Percentiles rank a stretch among this genome's conserved stretches.
Conservation (phyloP, 371 early-diverging fungal species). For the Lichtheimia corymbifera region DNA sequence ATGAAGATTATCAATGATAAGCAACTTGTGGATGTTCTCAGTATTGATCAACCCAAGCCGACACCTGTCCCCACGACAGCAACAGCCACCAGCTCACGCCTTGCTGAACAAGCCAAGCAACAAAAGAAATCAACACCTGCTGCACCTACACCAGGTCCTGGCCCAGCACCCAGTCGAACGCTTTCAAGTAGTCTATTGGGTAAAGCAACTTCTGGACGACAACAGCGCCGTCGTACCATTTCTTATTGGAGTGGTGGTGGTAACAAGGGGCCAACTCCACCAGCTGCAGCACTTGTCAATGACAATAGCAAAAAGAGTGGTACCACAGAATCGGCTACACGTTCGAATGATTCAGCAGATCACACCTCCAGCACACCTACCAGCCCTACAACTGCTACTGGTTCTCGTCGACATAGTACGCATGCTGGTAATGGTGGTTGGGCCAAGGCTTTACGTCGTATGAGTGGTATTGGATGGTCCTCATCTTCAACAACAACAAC, state of each 20-base stretch:
- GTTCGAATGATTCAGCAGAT: too few relatives aligned
- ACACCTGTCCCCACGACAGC: conserved; percentile 2
- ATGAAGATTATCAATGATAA: conserved; percentile 51
- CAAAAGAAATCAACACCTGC: conserved; percentile 9
- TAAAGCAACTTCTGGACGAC: conserved; percentile 20
- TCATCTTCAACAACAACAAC: conserved; percentile 12
- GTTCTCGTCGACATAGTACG: conserved; percentile 21
- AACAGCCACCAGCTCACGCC: not conserved
- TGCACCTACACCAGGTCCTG: conserved; percentile 10
- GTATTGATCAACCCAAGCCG: conserved; percentile 47
- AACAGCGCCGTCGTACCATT: conserved; percentile 47
- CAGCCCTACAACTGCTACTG: not conserved
- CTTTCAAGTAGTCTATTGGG: conserved; percentile 28
- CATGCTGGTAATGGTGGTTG: conserved; percentile 31
- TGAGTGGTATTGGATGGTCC: conserved; percentile 51
- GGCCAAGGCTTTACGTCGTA: conserved; percentile 49
- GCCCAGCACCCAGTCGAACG: conserved; percentile 36
- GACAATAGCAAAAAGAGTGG: conserved; percentile 3
- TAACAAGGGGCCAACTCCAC: not conserved
- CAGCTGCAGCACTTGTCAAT: conserved; percentile 13
- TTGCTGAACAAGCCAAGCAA: conserved; percentile 10
- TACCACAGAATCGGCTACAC: not conserved
- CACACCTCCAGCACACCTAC: not conserved
- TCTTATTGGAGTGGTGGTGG: conserved; percentile 47
- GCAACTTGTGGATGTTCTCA: conserved; percentile 48